Conservation (phyloP, 2,329 filamentous ascomycete species). For the Nemania abortiva region DNA sequence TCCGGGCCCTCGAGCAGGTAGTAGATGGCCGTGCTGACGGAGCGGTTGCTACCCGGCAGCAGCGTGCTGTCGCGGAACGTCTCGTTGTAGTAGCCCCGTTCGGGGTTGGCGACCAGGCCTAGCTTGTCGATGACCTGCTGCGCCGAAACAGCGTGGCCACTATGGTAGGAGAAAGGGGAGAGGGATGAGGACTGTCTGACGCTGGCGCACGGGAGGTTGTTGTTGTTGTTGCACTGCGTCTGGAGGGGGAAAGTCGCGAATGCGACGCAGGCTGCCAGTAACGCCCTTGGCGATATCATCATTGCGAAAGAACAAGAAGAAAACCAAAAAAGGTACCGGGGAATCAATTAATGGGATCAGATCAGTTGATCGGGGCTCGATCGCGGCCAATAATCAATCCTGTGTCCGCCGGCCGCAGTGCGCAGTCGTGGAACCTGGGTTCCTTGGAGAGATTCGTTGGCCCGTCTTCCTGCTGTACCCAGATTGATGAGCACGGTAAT, state of each 20-base stretch:
- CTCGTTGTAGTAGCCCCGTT: slow-evolving; percentile 64
- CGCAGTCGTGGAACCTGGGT: neutral
- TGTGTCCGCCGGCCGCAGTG: neutral
- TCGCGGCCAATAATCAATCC: slow-evolving; percentile 1
- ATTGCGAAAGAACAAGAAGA: too few relatives aligned
- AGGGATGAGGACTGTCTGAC: neutral
- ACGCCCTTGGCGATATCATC: slow-evolving; percentile 18
- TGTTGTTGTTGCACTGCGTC: slow-evolving; percentile 7
- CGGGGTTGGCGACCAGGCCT: slow-evolving; percentile 58
- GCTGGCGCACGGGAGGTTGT: neutral
- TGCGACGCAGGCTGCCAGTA: slow-evolving; percentile 30
- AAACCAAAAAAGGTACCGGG: too few relatives aligned
- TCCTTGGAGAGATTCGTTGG: neutral
- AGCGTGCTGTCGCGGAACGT: slow-evolving; percentile 58
- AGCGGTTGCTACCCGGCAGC: slow-evolving; percentile 51
- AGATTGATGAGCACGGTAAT: neutral
- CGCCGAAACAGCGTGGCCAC: slow-evolving; percentile 50
- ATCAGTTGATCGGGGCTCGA: neutral
- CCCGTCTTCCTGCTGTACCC: neutral
- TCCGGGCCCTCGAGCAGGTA: slow-evolving; percentile 58
- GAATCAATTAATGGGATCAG: neutral
- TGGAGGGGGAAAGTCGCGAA: slow-evolving; percentile 22
- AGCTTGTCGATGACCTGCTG: slow-evolving; percentile 60
- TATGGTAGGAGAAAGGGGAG: neutral
- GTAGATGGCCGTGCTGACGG: slow-evolving; percentile 65